Conservation (phyloP, 208 protist genomes). For the Endotrypanum monterogeii region DNA sequence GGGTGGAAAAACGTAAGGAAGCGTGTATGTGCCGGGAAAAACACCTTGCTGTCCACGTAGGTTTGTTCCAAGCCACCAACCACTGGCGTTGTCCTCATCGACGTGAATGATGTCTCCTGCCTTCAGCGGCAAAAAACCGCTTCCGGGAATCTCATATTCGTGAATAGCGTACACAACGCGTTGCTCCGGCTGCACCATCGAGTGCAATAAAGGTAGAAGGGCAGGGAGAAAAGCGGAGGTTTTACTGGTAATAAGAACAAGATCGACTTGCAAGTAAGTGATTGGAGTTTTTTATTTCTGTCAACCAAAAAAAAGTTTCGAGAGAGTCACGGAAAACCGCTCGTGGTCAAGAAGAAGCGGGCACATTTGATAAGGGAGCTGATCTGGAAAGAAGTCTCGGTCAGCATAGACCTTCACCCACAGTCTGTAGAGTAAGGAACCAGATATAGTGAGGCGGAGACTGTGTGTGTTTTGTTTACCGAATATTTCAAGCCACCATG, state of each 20-base stretch:
- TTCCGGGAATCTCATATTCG: constrained; percentile 52
- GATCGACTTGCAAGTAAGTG: background rate
- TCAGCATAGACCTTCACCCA: background rate
- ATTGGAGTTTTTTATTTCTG: background rate
- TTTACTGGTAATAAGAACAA: background rate
- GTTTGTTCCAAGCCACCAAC: constrained; percentile 80
- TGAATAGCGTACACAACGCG: constrained; percentile 51
- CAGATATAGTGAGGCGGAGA: background rate
- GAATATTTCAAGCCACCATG: background rate
- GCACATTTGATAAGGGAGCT: background rate
- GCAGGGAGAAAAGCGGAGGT: background rate
- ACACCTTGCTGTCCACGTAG: constrained; percentile 48
- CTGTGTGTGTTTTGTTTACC: background rate
- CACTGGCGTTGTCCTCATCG: constrained; percentile 57
- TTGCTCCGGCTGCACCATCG: constrained; percentile 24
- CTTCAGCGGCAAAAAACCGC: constrained; percentile 50
- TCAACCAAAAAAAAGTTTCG: background rate
- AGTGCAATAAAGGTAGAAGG: background rate
- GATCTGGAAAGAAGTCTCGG: background rate
- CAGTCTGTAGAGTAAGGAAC: background rate
- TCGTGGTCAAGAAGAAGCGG: background rate
- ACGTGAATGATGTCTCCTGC: constrained; percentile 60
- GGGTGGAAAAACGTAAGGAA: constrained; percentile 34
- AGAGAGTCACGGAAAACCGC: background rate
- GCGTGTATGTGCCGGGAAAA: constrained; percentile 74